Evolutionary conservation across 2,329 filamentous ascomycete genomes (phyloP), one percentile per base, ranked within the genome.

Genomic region (Colletotrichum somersetense): DNA sequence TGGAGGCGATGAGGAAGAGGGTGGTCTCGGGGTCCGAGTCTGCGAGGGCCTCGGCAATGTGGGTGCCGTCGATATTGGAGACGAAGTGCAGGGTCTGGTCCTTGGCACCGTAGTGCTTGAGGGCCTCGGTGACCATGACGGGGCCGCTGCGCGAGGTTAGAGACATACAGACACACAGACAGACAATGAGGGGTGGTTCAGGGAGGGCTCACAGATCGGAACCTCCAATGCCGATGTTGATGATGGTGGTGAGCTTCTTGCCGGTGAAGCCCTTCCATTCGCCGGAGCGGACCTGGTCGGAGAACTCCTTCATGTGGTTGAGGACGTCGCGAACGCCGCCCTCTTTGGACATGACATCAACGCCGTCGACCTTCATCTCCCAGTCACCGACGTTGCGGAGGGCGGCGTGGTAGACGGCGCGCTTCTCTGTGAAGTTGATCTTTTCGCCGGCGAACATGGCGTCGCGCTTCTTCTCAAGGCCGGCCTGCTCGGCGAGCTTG

Each of bases 401-500:
- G 61, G 96, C 96, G 77, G 94, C 90, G 85, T 99, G 96, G 87
- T 97, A 97, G 76, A 99, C 96, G 76, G 96, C 96, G 75, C 96
- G 92, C 81, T 96, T 88, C 88, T 99, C 96, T 73, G 96, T 99
- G 86, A 98, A 98, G 90, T 99, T 99, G 88, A 99, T 98, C 89
- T 97, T 96, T 81, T 98, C 94, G 77, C 96, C 96, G 71, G 91
- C 91, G 85, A 99, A 99, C 95, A 99, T 97, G 80, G 92, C 91
- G 90, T 99, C 96, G 75, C 96, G 93, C 81, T 98, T 93, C 87
- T 97, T 89, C 87, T 97, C 95, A 50, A 99, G 84, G 76, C 92
- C 92, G 75, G 96, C 95, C 85, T 98, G 93, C 84, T 95, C 92
- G 75, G 96, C 96, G 38, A 99, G 91, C 86, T 97, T 92, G 78